Conservation (phyloP, 2,329 filamentous ascomycete genomes). For the Blastomyces silverae region DNA sequence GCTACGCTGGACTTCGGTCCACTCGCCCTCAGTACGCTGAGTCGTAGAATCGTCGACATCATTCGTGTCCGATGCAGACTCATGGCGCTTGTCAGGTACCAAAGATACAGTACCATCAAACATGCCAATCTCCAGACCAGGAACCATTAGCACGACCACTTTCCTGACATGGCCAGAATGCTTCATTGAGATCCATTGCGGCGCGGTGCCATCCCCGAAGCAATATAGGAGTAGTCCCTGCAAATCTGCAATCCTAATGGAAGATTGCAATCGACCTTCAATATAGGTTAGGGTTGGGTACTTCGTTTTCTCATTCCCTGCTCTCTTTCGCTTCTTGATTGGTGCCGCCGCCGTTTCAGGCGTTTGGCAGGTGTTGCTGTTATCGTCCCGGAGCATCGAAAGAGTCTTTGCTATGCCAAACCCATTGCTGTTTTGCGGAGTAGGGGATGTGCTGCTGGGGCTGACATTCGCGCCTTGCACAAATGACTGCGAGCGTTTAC, state of each 20-base stretch:
- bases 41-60: slow-evolving; percentile 13
- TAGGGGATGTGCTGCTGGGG: slow-evolving; percentile 21
- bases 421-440: slow-evolving; percentile 15
- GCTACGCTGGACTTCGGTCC: slow-evolving; percentile 13
- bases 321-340: slow-evolving; percentile 31
- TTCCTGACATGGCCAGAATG: slow-evolving; percentile 56
- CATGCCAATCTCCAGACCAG: slow-evolving; percentile 84
- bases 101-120: slow-evolving; percentile 56
- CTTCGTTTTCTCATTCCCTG: slow-evolving; percentile 42
- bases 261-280: slow-evolving; percentile 49
- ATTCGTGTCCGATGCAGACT: slow-evolving; percentile 19
- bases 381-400: slow-evolving; percentile 5
- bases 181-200: slow-evolving; percentile 57
- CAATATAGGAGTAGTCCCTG: slow-evolving; percentile 55
- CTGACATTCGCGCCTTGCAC: slow-evolving; percentile 25
- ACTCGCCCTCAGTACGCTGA: slow-evolving; percentile 11
- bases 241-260: slow-evolving; percentile 53
- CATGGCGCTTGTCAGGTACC: slow-evolving; percentile 27
- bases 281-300: slow-evolving; percentile 50
- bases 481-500: slow-evolving; percentile 29
- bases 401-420: slow-evolving; percentile 13
- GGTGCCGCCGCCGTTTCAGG: slow-evolving; percentile 20
- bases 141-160: slow-evolving; percentile 84
- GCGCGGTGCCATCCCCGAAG: slow-evolving; percentile 54
- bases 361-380: not conserved